Base-by-base conservation (phyloP, 2,329 filamentous ascomycete species). In the Penicillium expansum region DNA sequence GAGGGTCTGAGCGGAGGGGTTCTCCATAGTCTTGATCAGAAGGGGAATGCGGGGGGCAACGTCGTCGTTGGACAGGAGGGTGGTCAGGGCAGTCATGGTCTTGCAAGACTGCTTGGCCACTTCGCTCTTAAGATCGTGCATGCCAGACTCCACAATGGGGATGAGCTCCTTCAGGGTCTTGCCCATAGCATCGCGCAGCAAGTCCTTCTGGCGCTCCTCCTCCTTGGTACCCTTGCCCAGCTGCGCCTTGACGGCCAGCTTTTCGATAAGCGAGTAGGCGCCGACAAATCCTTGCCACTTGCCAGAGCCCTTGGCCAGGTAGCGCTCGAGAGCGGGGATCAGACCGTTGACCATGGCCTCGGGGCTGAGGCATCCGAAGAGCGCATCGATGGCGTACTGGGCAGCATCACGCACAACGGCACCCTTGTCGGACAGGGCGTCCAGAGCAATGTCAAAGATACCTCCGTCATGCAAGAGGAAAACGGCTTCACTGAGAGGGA, bases 251-350 rank as follows among this genome's bases (percentile, higher is more conserved):
- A 96, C 90, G 47, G 94, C 94, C 88, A 97, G 96, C 76, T 87
- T 91, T 72, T 94, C 92, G 57, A 99, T 79, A 62, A 97, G 76
- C 74, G 89, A 86, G 71, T 89, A 88, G 44, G 91, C 94, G 59
- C 89, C 92, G 52, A 97, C 90, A 16, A 90, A 91, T 59, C 94
- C 94, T 78, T 99, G 94, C 94, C 94, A 99, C 78, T 99, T 99
- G 64, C 91, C 92, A 16, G 91, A 89, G 70, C 85, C 86, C 77
- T 91, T 95, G 71, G 82, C 81, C 30, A 99, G 82, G 73, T 97
- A 97, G 51, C 82, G 77, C 60, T 81, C 77, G 39, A 99, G 79
- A 16, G 85, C 83, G 3, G 94, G 92, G 50, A 99, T 80, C 41
- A 99, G 83, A 20, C 90, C 92, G 61, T 86, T 84, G 51, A 96